Conservation (phyloP, 805 yeast genomes). For the Candida tibetensis region DNA sequence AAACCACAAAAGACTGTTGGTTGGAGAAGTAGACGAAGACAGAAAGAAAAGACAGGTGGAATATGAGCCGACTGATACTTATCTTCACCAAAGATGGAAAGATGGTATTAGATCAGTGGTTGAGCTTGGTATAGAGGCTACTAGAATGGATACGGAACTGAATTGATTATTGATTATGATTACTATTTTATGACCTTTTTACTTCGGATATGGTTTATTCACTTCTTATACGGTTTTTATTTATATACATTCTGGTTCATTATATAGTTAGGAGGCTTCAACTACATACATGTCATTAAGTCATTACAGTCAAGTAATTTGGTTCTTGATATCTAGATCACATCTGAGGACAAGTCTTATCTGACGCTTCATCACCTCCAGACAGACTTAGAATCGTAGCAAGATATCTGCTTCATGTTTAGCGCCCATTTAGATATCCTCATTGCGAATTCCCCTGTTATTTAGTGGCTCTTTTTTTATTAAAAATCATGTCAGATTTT, state of each 20-base stretch:
- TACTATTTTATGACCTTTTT: not conserved
- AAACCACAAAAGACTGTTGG: conserved; percentile 35
- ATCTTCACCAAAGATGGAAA: conserved; percentile 49
- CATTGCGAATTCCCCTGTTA: too few species aligned
- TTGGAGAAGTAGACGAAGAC: conserved; percentile 41
- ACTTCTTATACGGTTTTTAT: too few species aligned
- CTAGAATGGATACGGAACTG: conserved; percentile 13
- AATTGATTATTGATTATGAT: not conserved
- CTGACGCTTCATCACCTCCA: too few species aligned
- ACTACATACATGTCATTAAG: too few species aligned
- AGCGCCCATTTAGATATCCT: too few species aligned
- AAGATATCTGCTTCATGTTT: too few species aligned
- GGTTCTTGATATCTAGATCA: too few species aligned
- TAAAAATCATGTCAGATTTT: conserved; percentile 62
- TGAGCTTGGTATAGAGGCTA: conserved; percentile 32
- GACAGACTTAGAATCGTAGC: too few species aligned
- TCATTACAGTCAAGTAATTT: too few species aligned
- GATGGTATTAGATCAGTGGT: conserved; percentile 43
- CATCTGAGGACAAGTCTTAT: too few species aligned
- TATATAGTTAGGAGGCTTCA: too few species aligned
- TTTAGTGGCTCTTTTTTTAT: too few species aligned
- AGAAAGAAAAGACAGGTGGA: conserved; percentile 43
- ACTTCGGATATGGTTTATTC: not conserved
- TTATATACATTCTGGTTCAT: not conserved
- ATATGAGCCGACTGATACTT: conserved; percentile 40